These are phyloP conservation scores for Colletotrichum musicola DNA, from an alignment of 2,329 filamentous ascomycete genomes.

Conservation along the genomic window DNA sequence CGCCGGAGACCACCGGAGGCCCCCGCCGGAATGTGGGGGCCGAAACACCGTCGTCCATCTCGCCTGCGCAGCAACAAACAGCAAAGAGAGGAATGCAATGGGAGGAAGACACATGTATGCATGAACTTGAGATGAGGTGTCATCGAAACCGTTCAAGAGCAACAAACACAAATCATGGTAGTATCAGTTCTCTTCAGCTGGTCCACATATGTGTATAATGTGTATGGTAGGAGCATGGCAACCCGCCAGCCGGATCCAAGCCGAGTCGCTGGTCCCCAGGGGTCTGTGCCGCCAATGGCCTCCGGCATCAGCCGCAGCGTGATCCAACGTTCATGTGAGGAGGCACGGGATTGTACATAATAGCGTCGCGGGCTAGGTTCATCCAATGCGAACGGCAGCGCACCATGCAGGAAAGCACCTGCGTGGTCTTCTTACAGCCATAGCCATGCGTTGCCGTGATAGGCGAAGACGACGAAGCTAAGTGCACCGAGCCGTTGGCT, in stretches of 20 bases:
- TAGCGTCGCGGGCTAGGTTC: slow-evolving; percentile 28
- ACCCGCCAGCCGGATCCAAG: slow-evolving; percentile 26
- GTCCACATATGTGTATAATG: too few species aligned
- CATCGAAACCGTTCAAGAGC: neutral
- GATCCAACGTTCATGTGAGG: neutral
- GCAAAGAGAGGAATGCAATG: slow-evolving; percentile 1
- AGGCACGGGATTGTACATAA: slow-evolving; percentile 6
- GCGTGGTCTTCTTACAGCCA: neutral
- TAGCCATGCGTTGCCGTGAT: neutral
- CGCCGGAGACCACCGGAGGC: neutral
- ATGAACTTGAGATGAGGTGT: neutral
- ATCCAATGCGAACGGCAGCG: slow-evolving; percentile 26
- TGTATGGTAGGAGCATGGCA: slow-evolving; percentile 18
- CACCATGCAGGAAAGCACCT: slow-evolving; percentile 3
- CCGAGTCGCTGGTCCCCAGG: slow-evolving; percentile 15
- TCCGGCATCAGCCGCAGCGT: neutral
- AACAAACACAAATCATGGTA: too few species aligned
- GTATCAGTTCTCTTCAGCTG: neutral
- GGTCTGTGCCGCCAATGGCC: slow-evolving; percentile 1
- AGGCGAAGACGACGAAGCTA: neutral
- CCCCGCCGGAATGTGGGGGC: slow-evolving; percentile 1
- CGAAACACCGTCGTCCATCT: neutral
- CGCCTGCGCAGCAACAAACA: neutral
- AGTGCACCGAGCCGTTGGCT: neutral
- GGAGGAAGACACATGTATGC: neutral